Evolutionary conservation across 352 stramenopile genomes (phyloP), one percentile per base, ranked within the genome.

Genomic region (Phytophthora niederhauseri): DNA sequence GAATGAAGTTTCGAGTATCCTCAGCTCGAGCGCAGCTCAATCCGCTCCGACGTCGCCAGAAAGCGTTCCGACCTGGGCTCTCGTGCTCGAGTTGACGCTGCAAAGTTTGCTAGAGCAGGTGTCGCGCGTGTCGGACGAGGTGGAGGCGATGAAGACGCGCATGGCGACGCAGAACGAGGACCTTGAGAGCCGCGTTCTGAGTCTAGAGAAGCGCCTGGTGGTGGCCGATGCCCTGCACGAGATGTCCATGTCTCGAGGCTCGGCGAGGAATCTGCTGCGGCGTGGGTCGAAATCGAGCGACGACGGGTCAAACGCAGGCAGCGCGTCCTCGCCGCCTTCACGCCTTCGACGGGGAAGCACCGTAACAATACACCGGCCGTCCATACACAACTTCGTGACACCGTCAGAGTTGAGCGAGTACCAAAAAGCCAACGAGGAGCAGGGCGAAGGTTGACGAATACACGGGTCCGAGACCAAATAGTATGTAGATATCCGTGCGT

Each of bases 351-450:
- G 48, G n/a, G 4, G 22, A 50, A 78, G 56, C 34, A 59, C 46
- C 17, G 45, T 55, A 55, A 15, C 34, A 6, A 57, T 57, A 20
- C 78, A 68, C 5, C 71, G 50, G 45, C 80, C 84, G 46, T 89
- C 84, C 45, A 84, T 90, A 60, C 76, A 80, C 55, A 85, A 79
- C 46, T 90, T 90, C 28, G 68, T 89, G 22, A 84, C 81, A 4
- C 52, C 73, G 28, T 84, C 77, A n/a, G 84, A 92, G 55, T 73
- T 90, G 5, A 77, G 80, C 38, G 82, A 90, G 59, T 88, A 89
- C 60, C 70, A 92, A 64, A 76, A 63, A 17, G 36, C 63, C 11
- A 56, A 64, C 28, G 68, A 72, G 24, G 68, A 65, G 2, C 51
- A 72, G 2, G 61, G 57, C 43, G 52, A 75, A 58, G 57, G 68